phyloP scores from a whole-genome alignment of 2,329 filamentous ascomycete genomes.

The Cyphellophora attinorum region DNA sequence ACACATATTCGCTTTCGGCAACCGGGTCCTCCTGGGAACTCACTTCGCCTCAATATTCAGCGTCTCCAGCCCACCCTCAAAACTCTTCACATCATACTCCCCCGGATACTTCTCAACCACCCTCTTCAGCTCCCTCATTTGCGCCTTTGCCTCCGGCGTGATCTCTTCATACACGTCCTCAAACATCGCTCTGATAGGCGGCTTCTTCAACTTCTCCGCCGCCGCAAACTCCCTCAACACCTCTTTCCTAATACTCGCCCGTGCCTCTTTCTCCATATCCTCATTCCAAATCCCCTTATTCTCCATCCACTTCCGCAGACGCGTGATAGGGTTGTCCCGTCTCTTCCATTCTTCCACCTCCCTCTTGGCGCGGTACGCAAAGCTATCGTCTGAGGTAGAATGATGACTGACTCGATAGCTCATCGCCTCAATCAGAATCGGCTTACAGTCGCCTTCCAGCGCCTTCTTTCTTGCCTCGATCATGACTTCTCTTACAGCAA shows the following conservation, averaged over 20 bases:
- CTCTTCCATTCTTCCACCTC: slow-evolving; percentile 95
- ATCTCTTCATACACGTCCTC: slow-evolving; percentile 82
- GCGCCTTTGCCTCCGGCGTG: slow-evolving; percentile 65
- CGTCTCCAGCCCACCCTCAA: slow-evolving; percentile 62
- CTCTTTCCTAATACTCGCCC: slow-evolving; percentile 59
- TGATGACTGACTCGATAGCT: slow-evolving; percentile 97
- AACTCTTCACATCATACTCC: slow-evolving; percentile 77
- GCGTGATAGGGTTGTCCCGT: slow-evolving; percentile 77
- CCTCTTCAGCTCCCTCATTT: slow-evolving; percentile 66
- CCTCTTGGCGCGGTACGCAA: slow-evolving; percentile 84
- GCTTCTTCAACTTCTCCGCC: slow-evolving; percentile 49
- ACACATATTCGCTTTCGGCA: not conserved
- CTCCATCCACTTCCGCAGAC: slow-evolving; percentile 86
- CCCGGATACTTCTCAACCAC: slow-evolving; percentile 77
- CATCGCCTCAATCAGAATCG: slow-evolving; percentile 89
- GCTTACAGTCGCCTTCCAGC: slow-evolving; percentile 67
- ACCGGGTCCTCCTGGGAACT: too few relatives aligned
- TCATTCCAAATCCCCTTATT: slow-evolving; percentile 76
- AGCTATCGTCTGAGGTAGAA: slow-evolving; percentile 92
- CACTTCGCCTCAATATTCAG: too few relatives aligned
- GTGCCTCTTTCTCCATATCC: slow-evolving; percentile 62
- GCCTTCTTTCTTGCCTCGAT: slow-evolving; percentile 68
- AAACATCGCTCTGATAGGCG: slow-evolving; percentile 52
- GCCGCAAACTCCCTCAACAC: slow-evolving; percentile 75
- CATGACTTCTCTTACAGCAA: slow-evolving; percentile 75